A percentile compares a stretch with the other conserved stretches of the same genome.
Evolutionary conservation across 306 rosid genomes (phyloP).

Genomic region (Spatholobus suberectus): DNA sequence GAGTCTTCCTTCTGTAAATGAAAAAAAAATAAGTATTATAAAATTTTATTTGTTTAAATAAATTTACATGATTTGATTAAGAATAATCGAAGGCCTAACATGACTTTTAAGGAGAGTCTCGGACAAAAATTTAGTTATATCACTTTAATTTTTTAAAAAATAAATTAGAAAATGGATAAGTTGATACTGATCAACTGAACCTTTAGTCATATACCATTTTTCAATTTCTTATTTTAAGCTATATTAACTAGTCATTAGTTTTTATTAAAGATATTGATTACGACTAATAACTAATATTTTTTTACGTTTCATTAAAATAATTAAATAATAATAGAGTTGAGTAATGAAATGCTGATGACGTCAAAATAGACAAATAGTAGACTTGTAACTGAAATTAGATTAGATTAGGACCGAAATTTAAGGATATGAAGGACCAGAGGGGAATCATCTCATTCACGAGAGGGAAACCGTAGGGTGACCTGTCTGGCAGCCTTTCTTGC

Average conservation of each 20-base stretch:
- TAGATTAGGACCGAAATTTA: background rate
- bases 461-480: background rate
- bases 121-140: too few relatives aligned
- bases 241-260: background rate
- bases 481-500: conserved; percentile 11
- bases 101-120: background rate
- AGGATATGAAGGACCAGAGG: background rate
- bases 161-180: background rate
- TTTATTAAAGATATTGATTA: background rate
- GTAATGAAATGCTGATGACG: background rate
- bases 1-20: too few relatives aligned
- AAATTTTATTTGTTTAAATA: too few relatives aligned
- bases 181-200: background rate
- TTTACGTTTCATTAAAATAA: background rate
- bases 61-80: background rate
- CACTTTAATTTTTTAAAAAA: background rate
- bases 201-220: too few relatives aligned
- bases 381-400: background rate
- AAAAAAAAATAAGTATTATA: background rate
- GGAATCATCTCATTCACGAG: background rate
- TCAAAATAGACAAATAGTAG: background rate
- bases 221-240: background rate
- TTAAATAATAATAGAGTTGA: background rate
- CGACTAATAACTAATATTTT: background rate
- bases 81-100: background rate